phyloP scores from a whole-genome alignment of 1,284 basidiomycete genomes.

The Tremellales sp. region DNA sequence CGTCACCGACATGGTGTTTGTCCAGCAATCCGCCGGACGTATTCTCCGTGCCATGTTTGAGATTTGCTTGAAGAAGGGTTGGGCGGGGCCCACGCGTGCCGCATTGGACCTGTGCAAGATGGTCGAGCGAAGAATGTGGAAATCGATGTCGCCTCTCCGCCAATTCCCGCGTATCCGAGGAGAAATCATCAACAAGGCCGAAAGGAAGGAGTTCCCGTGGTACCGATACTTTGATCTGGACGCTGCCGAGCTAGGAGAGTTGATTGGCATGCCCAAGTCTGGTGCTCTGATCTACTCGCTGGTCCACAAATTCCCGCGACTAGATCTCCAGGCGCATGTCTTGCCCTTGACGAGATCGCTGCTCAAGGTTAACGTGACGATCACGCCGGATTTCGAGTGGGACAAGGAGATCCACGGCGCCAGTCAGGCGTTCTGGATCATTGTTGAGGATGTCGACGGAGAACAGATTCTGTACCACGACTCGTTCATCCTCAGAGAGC shows the following conservation, averaged over 20 bases:
- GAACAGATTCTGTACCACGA: conserved; percentile 94
- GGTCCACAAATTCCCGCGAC: conserved; percentile 93
- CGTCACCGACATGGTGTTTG: conserved; percentile 97
- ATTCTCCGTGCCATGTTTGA: conserved; percentile 97
- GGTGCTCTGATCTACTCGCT: conserved; percentile 89
- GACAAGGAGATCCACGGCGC: conserved; percentile 88
- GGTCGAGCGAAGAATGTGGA: conserved; percentile 94
- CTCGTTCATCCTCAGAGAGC: conserved; percentile 82
- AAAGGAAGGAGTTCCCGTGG: conserved; percentile 98
- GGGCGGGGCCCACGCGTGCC: conserved; percentile 87
- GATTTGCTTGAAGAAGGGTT: conserved; percentile 97
- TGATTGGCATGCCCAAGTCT: conserved; percentile 88
- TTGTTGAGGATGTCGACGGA: conserved; percentile 96
- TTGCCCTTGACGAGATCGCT: conserved; percentile 88
- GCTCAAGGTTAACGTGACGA: conserved; percentile 81
- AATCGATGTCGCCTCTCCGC: conserved; percentile 92
- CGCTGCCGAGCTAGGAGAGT: conserved; percentile 84
- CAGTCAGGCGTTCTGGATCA: conserved; percentile 84
- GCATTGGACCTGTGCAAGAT: conserved; percentile 96
- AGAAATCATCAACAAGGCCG: conserved; percentile 87
- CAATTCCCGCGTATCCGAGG: conserved; percentile 69
- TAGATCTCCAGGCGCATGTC: conserved; percentile 88
- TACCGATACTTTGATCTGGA: conserved; percentile 91
- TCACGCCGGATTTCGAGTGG: conserved; percentile 96
- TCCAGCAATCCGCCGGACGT: conserved; percentile 85